These are phyloP conservation scores for Iris pallida DNA, from an alignment of 116 monocot species.

Conservation along the genomic window DNA sequence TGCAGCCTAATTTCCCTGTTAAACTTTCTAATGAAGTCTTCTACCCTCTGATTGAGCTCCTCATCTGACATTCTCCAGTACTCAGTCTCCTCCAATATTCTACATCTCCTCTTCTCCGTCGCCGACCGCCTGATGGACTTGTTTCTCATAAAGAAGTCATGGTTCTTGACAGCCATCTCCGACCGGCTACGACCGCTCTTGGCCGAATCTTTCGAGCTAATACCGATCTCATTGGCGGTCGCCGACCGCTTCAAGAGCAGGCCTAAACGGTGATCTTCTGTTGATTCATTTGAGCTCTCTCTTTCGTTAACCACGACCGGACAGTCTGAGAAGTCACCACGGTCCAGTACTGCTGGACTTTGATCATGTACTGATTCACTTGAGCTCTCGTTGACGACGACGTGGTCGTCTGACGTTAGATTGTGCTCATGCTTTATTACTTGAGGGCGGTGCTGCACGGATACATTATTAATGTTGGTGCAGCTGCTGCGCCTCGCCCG, in stretches of 20 bases:
- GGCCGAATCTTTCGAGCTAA: neutral
- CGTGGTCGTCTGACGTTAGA: too few relatives aligned
- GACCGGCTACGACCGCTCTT: slow-evolving; percentile 2
- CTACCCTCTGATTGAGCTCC: slow-evolving; percentile 66
- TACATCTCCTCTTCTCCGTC: slow-evolving; percentile 14
- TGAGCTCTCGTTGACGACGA: too few relatives aligned
- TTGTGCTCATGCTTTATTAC: too few relatives aligned
- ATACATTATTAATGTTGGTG: too few relatives aligned
- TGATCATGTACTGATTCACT: too few relatives aligned
- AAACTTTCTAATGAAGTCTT: slow-evolving; percentile 70
- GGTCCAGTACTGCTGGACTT: neutral
- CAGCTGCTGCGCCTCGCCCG: neutral
- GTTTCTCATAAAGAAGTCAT: neutral
- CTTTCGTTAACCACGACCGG: neutral
- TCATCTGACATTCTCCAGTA: slow-evolving; percentile 55
- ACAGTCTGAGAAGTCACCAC: too few relatives aligned
- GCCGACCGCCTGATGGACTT: slow-evolving; percentile 19
- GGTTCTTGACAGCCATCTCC: neutral
- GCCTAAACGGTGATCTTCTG: neutral
- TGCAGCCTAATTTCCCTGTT: slow-evolving; percentile 51
- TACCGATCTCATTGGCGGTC: neutral
- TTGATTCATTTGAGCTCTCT: neutral
- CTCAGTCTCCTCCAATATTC: slow-evolving; percentile 21
- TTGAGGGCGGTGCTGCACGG: neutral
- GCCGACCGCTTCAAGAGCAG: neutral